Conservation (phyloP, 768 basidiomycete genomes). For the Trametopsis cervina region DNA sequence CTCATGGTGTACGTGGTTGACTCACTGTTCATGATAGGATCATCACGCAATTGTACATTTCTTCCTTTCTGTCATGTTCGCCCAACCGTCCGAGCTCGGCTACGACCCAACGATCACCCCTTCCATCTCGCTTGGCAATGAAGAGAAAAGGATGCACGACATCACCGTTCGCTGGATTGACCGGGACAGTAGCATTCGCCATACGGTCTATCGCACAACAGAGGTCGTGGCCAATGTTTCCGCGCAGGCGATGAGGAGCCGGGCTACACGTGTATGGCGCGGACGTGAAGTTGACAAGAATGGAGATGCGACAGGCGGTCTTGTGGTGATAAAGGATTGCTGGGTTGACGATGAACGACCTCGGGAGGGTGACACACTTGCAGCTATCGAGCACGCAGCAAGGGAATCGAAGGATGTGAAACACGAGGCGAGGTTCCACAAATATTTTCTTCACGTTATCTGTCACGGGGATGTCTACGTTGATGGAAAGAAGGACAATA, state of each 20-base stretch:
- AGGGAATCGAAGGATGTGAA: background rate
- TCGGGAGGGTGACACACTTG: background rate
- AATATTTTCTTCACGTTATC: background rate
- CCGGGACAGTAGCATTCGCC: background rate
- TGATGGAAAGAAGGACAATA: background rate
- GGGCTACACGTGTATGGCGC: conserved; percentile 4
- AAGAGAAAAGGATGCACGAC: background rate
- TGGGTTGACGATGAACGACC: background rate
- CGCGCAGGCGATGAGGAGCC: background rate
- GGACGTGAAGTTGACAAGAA: background rate
- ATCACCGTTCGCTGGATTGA: background rate
- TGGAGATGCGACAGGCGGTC: background rate
- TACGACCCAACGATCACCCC: background rate
- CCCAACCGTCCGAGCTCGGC: background rate
- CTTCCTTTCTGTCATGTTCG: background rate
- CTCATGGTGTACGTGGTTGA: background rate
- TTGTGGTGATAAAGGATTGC: conserved; percentile 1
- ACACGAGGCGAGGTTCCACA: background rate
- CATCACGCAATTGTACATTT: background rate
- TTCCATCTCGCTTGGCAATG: background rate
- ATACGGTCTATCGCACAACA: background rate
- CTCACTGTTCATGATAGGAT: background rate
- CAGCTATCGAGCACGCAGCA: background rate
- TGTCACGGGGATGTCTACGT: conserved; percentile 2
- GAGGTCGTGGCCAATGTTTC: background rate